These are phyloP conservation scores for Auricularia sp. DNA, from an alignment of 768 basidiomycete species.

Conservation along the genomic window DNA sequence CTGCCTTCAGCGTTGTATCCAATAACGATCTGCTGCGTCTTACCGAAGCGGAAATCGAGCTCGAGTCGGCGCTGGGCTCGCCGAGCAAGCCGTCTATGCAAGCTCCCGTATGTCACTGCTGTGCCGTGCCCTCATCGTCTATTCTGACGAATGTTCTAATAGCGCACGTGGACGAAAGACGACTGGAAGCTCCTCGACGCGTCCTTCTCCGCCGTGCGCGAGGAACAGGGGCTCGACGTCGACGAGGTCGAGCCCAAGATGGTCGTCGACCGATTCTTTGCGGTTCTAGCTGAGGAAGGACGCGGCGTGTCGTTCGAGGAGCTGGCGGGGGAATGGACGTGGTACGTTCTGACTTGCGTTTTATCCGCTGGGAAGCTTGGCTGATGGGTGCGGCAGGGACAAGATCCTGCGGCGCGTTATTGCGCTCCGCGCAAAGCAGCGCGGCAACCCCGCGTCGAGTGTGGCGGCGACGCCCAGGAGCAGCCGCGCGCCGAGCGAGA, in stretches of 20 bases:
- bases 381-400: constrained; percentile 28
- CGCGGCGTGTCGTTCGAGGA: constrained; percentile 29
- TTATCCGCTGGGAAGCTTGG: background rate
- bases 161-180: constrained; percentile 52
- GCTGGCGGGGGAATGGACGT: constrained; percentile 47
- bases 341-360: constrained; percentile 30
- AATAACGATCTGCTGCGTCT: background rate
- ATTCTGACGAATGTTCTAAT: no score
- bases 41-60: constrained; percentile 7
- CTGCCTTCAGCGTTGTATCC: background rate
- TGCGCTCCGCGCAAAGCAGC: constrained; percentile 54
- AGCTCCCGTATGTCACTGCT: background rate
- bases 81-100: background rate
- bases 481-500: constrained; percentile 9
- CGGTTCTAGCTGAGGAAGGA: constrained; percentile 31
- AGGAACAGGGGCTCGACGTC: constrained; percentile 38
- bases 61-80: background rate
- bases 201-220: constrained; percentile 64
- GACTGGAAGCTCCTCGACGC: constrained; percentile 77
- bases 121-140: no score
- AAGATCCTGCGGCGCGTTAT: constrained; percentile 40
- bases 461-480: constrained; percentile 14
- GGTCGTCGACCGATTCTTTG: constrained; percentile 51
- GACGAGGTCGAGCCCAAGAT: constrained; percentile 42
- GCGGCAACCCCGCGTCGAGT: constrained; percentile 45